A percentile compares a stretch with the other conserved stretches of the same genome.
These are phyloP conservation scores for Thelephora ganbajun DNA, from an alignment of 768 basidiomycete genomes.

Conservation along the genomic window DNA sequence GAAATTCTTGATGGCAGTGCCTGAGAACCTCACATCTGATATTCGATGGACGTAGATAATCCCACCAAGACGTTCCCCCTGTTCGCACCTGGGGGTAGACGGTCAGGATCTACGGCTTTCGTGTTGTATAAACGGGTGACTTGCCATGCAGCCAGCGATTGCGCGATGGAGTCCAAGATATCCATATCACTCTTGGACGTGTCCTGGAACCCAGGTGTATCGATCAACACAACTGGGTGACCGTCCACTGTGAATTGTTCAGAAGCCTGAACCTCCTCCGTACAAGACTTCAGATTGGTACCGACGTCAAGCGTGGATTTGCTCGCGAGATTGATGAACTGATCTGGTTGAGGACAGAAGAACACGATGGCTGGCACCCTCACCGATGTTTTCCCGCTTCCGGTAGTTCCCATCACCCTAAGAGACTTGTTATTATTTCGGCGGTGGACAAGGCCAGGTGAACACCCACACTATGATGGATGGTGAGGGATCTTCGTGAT, in stretches of 20 bases:
- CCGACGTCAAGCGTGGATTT: conserved; percentile 34
- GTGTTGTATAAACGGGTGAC: neutral
- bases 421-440: too few relatives aligned
- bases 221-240: conserved; percentile 29
- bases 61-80: conserved; percentile 5
- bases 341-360: neutral
- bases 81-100: conserved; percentile 5
- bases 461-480: too few relatives aligned
- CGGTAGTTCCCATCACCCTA: conserved; percentile 10
- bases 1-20: conserved; percentile 4
- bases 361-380: neutral
- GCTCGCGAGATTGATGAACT: conserved; percentile 44
- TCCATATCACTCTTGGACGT: conserved; percentile 17
- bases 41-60: conserved; percentile 12
- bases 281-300: conserved; percentile 34
- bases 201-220: conserved; percentile 52
- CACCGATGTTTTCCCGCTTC: conserved; percentile 9
- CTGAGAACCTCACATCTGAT: conserved; percentile 9
- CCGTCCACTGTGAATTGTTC: conserved; percentile 30
- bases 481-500: too few relatives aligned
- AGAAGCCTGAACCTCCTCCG: conserved; percentile 28
- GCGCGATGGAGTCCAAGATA: conserved; percentile 7
- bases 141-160: conserved; percentile 5
- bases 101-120: too few relatives aligned
- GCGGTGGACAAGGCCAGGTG: too few relatives aligned